Evolutionary conservation across 805 yeast species (phyloP).

Genomic region (Blastobotrys peoriensis): DNA sequence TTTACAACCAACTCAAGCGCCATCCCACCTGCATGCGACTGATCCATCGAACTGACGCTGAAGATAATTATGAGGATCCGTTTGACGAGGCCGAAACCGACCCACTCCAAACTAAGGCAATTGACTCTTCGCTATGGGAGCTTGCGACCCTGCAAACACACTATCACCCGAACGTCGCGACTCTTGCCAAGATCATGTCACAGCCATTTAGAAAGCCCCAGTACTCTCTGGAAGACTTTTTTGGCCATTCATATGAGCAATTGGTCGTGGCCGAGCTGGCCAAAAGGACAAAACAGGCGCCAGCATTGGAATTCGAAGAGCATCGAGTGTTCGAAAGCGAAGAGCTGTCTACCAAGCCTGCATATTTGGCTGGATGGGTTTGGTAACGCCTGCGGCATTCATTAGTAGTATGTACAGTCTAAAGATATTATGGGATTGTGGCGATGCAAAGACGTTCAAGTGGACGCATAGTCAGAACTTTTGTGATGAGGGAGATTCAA

Average conservation of each 20-base stretch:
- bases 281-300: conserved; percentile 32
- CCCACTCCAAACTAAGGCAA: conserved; percentile 74
- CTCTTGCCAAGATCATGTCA: conserved; percentile 77
- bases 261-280: conserved; percentile 48
- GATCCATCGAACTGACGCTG: conserved; percentile 47
- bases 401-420: no score
- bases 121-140: conserved; percentile 90
- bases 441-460: no score
- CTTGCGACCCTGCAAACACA: conserved; percentile 71
- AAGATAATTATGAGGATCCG: conserved; percentile 52
- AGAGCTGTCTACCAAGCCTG: background rate
- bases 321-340: conserved; percentile 17
- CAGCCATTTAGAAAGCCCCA: conserved; percentile 86
- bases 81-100: conserved; percentile 57
- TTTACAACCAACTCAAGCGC: conserved; percentile 79
- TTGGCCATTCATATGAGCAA: conserved; percentile 81
- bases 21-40: conserved; percentile 93
- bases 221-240: conserved; percentile 88
- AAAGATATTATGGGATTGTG: no score
- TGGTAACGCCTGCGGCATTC: no score
- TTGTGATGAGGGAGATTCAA: no score
- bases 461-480: no score
- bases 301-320: conserved; percentile 60
- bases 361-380: background rate
- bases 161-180: conserved; percentile 93